Percentiles rank a stretch among this genome's conserved stretches.
Conservation (phyloP, 345 rosid genomes). For the Populus pruinosa region DNA sequence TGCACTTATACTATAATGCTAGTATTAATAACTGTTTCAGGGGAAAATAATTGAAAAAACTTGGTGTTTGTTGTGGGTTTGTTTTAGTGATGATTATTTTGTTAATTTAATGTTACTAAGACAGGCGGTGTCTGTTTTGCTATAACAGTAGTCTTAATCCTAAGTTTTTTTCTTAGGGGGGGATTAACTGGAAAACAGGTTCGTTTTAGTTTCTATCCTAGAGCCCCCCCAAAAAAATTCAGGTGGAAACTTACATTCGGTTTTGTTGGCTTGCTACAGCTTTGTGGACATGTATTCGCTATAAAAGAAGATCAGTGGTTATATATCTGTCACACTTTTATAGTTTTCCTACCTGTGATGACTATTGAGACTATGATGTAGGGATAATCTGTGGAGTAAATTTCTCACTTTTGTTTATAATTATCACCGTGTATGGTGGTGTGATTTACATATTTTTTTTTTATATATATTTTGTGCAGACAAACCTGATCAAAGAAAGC, state of each 20-base stretch:
- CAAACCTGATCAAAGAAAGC: constrained; percentile 95
- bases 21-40: background rate
- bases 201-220: too few species aligned
- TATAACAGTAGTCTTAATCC: too few species aligned
- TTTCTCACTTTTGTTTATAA: background rate
- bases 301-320: background rate
- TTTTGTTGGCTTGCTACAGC: background rate
- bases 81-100: background rate
- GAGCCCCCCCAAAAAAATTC: too few species aligned
- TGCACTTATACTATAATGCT: background rate
- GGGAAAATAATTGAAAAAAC: too few species aligned
- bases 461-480: constrained; percentile 39
- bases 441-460: background rate
- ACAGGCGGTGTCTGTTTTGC: background rate
- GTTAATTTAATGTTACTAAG: background rate
- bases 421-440: background rate
- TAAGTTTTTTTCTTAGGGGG: too few species aligned
- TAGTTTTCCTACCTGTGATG: background rate
- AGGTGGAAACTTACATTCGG: too few species aligned
- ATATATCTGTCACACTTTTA: background rate
- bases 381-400: background rate
- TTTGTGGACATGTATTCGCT: background rate
- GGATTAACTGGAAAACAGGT: too few species aligned
- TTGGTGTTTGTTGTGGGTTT: background rate
- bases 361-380: background rate